phyloP scores from a whole-genome alignment of 495 filamentous ascomycete species.

The Cercophora scortea region DNA sequence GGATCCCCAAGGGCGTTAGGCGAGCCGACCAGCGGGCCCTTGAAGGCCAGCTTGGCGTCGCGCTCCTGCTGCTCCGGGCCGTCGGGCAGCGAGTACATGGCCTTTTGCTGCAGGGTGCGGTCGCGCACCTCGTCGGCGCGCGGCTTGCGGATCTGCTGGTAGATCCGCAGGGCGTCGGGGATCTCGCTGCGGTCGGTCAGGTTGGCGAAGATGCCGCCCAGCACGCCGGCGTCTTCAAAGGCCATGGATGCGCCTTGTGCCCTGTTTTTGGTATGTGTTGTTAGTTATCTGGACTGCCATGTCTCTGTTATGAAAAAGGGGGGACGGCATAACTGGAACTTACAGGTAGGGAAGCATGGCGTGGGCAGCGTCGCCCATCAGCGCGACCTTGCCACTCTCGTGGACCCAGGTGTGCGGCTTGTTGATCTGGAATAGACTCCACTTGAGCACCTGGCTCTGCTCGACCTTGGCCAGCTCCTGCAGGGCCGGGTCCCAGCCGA shows the following conservation, averaged over 20 bases:
- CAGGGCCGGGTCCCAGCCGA: slow-evolving; percentile 4
- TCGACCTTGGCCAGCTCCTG: slow-evolving; percentile 1
- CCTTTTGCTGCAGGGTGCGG: slow-evolving; percentile 1
- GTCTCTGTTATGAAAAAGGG: too few relatives aligned
- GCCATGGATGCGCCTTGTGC: slow-evolving; percentile 5
- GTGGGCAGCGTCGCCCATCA: slow-evolving; percentile 12
- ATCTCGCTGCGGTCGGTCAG: neutral
- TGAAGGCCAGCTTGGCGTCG: slow-evolving; percentile 2
- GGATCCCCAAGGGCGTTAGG: neutral
- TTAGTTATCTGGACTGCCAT: too few relatives aligned
- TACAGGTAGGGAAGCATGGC: slow-evolving; percentile 6
- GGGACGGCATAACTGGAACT: neutral
- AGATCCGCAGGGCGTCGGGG: slow-evolving; percentile 2
- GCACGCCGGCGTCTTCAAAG: slow-evolving; percentile 8
- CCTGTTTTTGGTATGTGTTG: neutral
- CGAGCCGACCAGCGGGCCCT: neutral
- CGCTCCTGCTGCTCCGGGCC: slow-evolving; percentile 4
- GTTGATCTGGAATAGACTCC: slow-evolving; percentile 5
- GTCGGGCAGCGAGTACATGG: neutral
- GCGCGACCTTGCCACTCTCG: neutral
- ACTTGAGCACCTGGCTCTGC: slow-evolving; percentile 1
- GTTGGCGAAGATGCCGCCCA: neutral
- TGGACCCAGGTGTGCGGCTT: slow-evolving; percentile 2
- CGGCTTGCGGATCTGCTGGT: slow-evolving; percentile 3
- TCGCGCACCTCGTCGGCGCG: neutral